Evolutionary conservation across 1,139 yeast genomes (phyloP).

Genomic region (Maudiozyma humilis): DNA sequence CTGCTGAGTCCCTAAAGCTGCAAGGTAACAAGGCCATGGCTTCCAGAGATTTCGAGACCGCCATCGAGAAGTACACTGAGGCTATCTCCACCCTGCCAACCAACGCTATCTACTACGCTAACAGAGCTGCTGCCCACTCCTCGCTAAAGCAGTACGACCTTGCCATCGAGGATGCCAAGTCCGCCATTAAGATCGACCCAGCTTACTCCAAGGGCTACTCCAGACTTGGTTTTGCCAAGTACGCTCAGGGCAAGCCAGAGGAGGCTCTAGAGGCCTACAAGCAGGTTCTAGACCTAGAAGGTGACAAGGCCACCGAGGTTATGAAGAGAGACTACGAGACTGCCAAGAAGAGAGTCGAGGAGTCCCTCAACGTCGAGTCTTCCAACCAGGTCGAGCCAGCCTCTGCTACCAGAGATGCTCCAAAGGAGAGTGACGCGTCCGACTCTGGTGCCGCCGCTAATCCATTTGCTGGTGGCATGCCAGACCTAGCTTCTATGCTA

Average conservation of each 20-base stretch:
- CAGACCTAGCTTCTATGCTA: conserved; percentile 59
- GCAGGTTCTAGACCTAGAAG: conserved; percentile 80
- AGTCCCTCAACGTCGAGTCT: conserved; percentile 44
- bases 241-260: conserved; percentile 81
- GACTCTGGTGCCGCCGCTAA: conserved; percentile 17
- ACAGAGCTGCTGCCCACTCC: conserved; percentile 95
- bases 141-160: conserved; percentile 63
- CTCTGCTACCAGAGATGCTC: conserved; percentile 29
- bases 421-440: conserved; percentile 15
- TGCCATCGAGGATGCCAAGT: conserved; percentile 78
- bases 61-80: conserved; percentile 67
- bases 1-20: conserved; percentile 76
- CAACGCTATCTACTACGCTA: conserved; percentile 80
- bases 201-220: conserved; percentile 87
- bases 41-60: conserved; percentile 57
- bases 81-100: conserved; percentile 68
- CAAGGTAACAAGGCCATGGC: conserved; percentile 93
- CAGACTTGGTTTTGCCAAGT: conserved; percentile 86
- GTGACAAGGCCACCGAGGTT: conserved; percentile 74
- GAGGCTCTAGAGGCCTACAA: conserved; percentile 88
- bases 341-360: conserved; percentile 78
- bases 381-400: conserved; percentile 27
- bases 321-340: conserved; percentile 93
- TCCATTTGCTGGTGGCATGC: conserved; percentile 47
- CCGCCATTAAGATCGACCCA: conserved; percentile 72